Base-by-base conservation (phyloP, 2,329 filamentous ascomycete species). In the Trichophyton rubrum region DNA sequence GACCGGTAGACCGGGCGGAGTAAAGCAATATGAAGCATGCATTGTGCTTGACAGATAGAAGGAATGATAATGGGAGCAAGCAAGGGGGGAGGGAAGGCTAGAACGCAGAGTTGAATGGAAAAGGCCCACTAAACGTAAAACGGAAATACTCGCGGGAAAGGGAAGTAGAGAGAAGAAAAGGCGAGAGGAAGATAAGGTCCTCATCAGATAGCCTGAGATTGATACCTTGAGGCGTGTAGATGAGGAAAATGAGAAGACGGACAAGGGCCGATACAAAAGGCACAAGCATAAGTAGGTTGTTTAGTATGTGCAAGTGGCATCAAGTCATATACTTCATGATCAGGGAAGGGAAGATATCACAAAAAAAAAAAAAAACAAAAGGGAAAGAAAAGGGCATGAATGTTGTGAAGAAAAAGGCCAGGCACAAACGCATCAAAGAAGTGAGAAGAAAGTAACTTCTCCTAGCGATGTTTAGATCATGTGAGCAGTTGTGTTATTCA, bases 251-350 rank as follows among this genome's bases (percentile, higher is more conserved):
- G 22, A 9, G 13, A 49, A 49, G 22, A 22, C 11, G 5, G 8
- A 22, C 9, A 15, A 35, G 27, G 51, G 40, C 8, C n/a, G 27
- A 41, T 35, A 40, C 53, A 56, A 40, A 38, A 40, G 35, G 30
- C 30, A 56, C 27, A 35, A 56, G 53, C 53, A 20, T 35, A 56
- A 56, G 27, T 56, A 75, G 27, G 49, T 33, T 55, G 27, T 27
- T 55, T 6, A 35, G 15, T 55, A 55, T 55, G 49, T 55, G 49
- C 49, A 38, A 55, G n/a, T 27, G 49, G 49, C 49, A 55, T 55
- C 49, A 55, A 55, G 49, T 55, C 49, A 55, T 55, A 27, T 55
- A 55, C 49, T 55, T 55, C 49, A 55, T 55, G 27, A 55, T 55
- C n/a, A 17, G 49, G 11, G 49, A 17, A 17, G 49, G 27, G 49